A percentile compares a stretch with the other conserved stretches of the same genome.
These are phyloP conservation scores for Auxenochlorella pyrenoidosa DNA, from an alignment of 139 green algal genomes.

Conservation along the genomic window DNA sequence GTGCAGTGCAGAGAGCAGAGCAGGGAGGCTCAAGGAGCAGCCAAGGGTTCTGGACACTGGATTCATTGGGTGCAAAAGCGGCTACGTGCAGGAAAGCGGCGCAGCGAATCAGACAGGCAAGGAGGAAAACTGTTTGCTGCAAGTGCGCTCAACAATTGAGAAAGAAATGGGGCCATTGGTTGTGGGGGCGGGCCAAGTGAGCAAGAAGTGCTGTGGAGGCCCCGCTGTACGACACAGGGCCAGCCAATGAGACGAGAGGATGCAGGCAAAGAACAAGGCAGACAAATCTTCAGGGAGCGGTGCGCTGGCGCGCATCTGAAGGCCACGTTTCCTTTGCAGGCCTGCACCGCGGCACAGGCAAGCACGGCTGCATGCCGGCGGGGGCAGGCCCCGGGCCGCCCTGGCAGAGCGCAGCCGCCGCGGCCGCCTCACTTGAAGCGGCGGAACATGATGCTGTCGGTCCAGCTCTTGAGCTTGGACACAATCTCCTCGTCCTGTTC, in stretches of 20 bases:
- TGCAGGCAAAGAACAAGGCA: background rate
- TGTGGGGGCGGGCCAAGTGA: background rate
- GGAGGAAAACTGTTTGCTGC: background rate
- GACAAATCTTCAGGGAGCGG: background rate
- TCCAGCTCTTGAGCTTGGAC: conserved; percentile 36
- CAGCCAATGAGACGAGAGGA: background rate
- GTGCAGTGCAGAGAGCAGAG: background rate
- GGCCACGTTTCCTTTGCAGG: background rate
- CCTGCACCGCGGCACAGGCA: background rate
- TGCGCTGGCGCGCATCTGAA: background rate
- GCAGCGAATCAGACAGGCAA: background rate
- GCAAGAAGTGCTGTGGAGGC: background rate
- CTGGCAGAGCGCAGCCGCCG: background rate
- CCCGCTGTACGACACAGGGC: background rate
- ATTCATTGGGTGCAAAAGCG: background rate
- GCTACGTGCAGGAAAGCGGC: too few species aligned
- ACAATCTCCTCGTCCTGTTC: conserved; percentile 51
- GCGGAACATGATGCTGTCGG: conserved; percentile 22
- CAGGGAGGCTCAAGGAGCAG: background rate
- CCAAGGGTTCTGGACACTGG: background rate
- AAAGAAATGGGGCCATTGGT: background rate
- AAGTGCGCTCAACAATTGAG: background rate
- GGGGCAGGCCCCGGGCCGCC: background rate
- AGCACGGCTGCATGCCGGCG: background rate
- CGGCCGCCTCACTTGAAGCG: conserved; percentile 16